phyloP scores from a whole-genome alignment of 768 basidiomycete genomes.

The Amylocystis lapponica region DNA sequence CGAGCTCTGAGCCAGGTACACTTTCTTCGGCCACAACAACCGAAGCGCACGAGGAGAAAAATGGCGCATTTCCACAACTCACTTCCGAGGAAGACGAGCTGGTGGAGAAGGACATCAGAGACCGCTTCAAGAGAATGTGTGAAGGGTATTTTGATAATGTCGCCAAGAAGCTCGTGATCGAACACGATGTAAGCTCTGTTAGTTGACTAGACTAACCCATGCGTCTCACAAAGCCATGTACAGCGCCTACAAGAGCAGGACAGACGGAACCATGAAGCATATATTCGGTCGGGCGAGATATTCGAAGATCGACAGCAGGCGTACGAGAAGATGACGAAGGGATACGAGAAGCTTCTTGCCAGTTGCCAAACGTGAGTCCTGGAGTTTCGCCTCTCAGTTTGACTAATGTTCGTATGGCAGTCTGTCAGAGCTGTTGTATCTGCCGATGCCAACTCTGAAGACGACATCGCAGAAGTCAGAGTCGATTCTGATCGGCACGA shows the following conservation, averaged over 20 bases:
- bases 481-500: constrained; percentile 72
- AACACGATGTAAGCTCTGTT: constrained; percentile 66
- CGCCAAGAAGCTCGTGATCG: constrained; percentile 84
- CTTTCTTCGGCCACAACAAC: constrained; percentile 36
- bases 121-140: constrained; percentile 88
- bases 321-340: constrained; percentile 97
- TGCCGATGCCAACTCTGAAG: constrained; percentile 79
- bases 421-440: constrained; percentile 84
- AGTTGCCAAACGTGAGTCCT: constrained; percentile 78
- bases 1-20: constrained; percentile 49
- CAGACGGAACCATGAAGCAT: constrained; percentile 95
- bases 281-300: constrained; percentile 98
- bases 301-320: constrained; percentile 99
- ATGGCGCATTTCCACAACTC: constrained; percentile 35
- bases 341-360: constrained; percentile 85
- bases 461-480: constrained; percentile 75
- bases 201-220: background rate
- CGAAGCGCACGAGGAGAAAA: constrained; percentile 18
- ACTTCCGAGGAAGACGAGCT: constrained; percentile 61
- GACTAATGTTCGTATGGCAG: constrained; percentile 32
- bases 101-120: constrained; percentile 79
- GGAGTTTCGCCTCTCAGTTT: background rate
- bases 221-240: background rate
- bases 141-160: constrained; percentile 91
- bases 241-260: constrained; percentile 97